phyloP scores from a whole-genome alignment of 2,329 filamentous ascomycete genomes.

The Tolypocladium sp. region DNA sequence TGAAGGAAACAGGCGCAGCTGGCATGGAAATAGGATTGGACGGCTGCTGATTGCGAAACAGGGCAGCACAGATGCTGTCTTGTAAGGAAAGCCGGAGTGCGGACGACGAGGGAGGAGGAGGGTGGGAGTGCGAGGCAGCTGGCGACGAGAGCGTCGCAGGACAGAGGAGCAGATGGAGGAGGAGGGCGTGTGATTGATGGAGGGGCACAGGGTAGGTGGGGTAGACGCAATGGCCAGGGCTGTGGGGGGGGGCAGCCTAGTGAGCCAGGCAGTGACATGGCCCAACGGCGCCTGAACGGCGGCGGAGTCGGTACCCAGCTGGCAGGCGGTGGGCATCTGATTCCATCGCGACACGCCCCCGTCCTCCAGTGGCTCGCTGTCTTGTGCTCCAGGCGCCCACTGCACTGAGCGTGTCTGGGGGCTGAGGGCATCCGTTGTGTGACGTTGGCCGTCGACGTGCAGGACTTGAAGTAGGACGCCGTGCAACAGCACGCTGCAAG shows the following conservation, averaged over 20 bases:
- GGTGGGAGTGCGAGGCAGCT: background rate
- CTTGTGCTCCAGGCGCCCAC: background rate
- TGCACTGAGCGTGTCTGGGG: background rate
- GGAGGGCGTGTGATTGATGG: background rate
- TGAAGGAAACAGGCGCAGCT: background rate
- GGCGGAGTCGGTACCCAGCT: background rate
- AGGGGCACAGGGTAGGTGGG: background rate
- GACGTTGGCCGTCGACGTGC: background rate
- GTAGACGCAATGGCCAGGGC: background rate
- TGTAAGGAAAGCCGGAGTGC: background rate
- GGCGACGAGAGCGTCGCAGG: background rate
- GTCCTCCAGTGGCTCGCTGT: background rate
- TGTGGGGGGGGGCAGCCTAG: background rate
- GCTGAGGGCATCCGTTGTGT: background rate
- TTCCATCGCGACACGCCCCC: background rate
- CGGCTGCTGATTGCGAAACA: background rate
- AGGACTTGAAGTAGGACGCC: background rate
- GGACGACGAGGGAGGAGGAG: background rate
- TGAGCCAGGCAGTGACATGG: background rate
- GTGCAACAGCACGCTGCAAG: background rate
- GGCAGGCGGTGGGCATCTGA: background rate
- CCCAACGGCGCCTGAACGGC: background rate
- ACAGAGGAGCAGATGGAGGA: background rate
- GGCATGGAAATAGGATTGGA: background rate
- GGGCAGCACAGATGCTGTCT: background rate